A percentile compares a stretch with the other conserved stretches of the same genome.
Conservation (phyloP, 1,284 basidiomycete genomes). For the Ustilago trichophora region DNA sequence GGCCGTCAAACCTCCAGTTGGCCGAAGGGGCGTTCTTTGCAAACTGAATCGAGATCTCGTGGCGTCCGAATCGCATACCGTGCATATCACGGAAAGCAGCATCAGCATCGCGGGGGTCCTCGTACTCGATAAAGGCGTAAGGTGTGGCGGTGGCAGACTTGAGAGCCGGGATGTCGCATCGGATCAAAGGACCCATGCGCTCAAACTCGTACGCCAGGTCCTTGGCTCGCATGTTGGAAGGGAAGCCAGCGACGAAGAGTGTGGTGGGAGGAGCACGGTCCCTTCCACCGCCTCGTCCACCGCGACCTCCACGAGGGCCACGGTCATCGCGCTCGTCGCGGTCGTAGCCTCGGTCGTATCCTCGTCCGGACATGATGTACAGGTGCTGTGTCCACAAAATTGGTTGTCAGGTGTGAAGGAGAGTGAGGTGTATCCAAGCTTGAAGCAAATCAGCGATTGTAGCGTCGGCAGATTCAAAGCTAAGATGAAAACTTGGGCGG, state of each 20-base stretch:
- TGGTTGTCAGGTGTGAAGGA: too few species aligned
- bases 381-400: too few species aligned
- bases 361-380: slow-evolving; percentile 29
- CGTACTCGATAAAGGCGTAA: slow-evolving; percentile 62
- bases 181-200: slow-evolving; percentile 55
- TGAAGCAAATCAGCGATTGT: too few species aligned
- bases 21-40: slow-evolving; percentile 59
- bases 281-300: slow-evolving; percentile 22
- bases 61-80: slow-evolving; percentile 55
- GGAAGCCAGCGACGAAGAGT: slow-evolving; percentile 56
- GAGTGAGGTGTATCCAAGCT: too few species aligned
- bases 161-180: slow-evolving; percentile 61
- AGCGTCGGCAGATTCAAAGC: too few species aligned
- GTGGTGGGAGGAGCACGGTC: slow-evolving; percentile 44
- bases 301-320: slow-evolving; percentile 24
- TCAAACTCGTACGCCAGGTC: slow-evolving; percentile 63
- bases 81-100: slow-evolving; percentile 59
- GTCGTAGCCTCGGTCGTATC: slow-evolving; percentile 37
- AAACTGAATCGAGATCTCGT: slow-evolving; percentile 56
- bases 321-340: slow-evolving; percentile 43
- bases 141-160: slow-evolving; percentile 47
- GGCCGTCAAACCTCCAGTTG: slow-evolving; percentile 55
- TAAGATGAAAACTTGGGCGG: too few species aligned
- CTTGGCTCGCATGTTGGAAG: slow-evolving; percentile 55
- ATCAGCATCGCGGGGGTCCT: slow-evolving; percentile 57